phyloP scores from a whole-genome alignment of 1,284 basidiomycete genomes.

The Puccinia novopanici region DNA sequence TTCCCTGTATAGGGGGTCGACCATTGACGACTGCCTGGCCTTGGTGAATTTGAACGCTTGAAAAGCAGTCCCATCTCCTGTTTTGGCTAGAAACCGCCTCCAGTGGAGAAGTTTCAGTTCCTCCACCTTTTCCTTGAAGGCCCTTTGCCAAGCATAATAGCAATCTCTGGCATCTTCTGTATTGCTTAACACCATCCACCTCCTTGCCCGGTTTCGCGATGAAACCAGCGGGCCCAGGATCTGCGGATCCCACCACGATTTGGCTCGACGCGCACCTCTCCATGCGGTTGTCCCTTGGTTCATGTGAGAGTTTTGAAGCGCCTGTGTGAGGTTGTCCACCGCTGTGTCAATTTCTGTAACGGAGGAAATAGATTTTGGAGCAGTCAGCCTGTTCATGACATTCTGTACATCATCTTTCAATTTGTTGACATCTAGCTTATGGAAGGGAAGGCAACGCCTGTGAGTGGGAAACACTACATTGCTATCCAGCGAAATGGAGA shows the following conservation, averaged over 20 bases:
- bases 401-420: not conserved
- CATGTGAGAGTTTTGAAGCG: not conserved
- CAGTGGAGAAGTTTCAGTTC: conserved; percentile 7
- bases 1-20: not conserved
- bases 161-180: not conserved
- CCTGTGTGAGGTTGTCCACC: not conserved
- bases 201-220: not conserved
- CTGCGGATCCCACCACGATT: not conserved
- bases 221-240: not conserved
- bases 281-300: not conserved
- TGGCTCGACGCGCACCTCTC: not conserved
- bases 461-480: not conserved
- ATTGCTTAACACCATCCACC: conserved; percentile 29
- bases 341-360: too few species aligned
- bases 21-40: not conserved
- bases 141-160: conserved; percentile 11
- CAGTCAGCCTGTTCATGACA: not conserved
- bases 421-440: not conserved
- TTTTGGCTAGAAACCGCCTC: conserved; percentile 3
- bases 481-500: not conserved
- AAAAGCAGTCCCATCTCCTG: not conserved
- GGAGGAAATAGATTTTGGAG: not conserved
- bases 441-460: not conserved
- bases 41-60: conserved; percentile 16
- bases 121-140: conserved; percentile 25